These are phyloP conservation scores for Acanthamoeba healyi DNA, from an alignment of 208 protist genomes.

Conservation along the genomic window DNA sequence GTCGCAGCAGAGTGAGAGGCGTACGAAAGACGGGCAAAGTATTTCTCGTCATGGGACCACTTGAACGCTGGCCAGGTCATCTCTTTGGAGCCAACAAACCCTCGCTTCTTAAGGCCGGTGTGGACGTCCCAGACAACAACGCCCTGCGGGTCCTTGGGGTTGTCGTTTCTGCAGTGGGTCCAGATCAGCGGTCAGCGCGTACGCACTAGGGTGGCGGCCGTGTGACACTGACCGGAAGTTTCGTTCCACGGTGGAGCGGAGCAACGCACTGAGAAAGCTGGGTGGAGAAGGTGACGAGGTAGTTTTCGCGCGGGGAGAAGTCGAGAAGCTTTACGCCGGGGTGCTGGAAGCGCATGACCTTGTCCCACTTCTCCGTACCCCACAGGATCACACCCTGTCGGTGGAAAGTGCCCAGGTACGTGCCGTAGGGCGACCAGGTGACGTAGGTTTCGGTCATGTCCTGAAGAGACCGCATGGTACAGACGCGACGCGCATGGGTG, in stretches of 20 bases:
- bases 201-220: no score
- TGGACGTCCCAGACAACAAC: slow-evolving; percentile 66
- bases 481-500: no score
- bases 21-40: slow-evolving; percentile 56
- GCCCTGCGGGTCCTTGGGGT: slow-evolving; percentile 68
- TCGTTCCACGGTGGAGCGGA: no score
- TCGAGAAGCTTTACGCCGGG: slow-evolving; percentile 52
- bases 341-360: slow-evolving; percentile 40
- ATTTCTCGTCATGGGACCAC: slow-evolving; percentile 69
- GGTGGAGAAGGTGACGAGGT: slow-evolving; percentile 70
- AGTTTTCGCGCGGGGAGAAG: slow-evolving; percentile 69
- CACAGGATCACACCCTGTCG: slow-evolving; percentile 64
- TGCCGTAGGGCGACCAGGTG: slow-evolving; percentile 65
- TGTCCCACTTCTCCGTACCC: slow-evolving; percentile 59
- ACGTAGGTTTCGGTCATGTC: slow-evolving; percentile 67
- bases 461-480: background rate
- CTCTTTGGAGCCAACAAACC: slow-evolving; percentile 32
- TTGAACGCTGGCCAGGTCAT: slow-evolving; percentile 68
- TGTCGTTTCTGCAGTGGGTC: slow-evolving; percentile 71
- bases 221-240: no score
- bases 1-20: no score
- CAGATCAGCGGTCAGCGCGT: no score
- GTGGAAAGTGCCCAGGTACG: slow-evolving; percentile 69
- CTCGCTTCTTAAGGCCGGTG: slow-evolving; percentile 55
- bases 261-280: slow-evolving; percentile 8